These are phyloP conservation scores for Tausonia pullulans DNA, from an alignment of 1,284 basidiomycete genomes.

Conservation along the genomic window DNA sequence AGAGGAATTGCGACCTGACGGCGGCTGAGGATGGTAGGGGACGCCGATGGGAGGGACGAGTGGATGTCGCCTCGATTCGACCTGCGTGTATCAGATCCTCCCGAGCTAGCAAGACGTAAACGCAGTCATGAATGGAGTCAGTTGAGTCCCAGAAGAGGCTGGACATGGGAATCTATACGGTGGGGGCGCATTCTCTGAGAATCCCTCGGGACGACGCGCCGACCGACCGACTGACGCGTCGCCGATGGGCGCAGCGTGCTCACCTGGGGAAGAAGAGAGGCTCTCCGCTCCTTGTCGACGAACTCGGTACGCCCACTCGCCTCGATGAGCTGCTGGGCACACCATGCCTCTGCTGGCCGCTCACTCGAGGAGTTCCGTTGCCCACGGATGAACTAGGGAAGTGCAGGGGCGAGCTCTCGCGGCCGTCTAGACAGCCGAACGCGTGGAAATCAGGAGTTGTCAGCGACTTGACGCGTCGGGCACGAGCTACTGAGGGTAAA, in stretches of 20 bases:
- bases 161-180: slow-evolving; percentile 2
- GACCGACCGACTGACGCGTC: slow-evolving; percentile 41
- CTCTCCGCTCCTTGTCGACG: slow-evolving; percentile 23
- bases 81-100: slow-evolving; percentile 47
- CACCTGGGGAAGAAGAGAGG: slow-evolving; percentile 38
- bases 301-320: slow-evolving; percentile 5
- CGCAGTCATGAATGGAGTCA: neutral
- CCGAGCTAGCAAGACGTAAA: neutral
- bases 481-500: slow-evolving; percentile 1
- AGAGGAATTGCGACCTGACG: slow-evolving; percentile 17
- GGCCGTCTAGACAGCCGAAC: neutral
- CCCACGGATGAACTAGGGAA: slow-evolving; percentile 15
- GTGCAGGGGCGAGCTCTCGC: slow-evolving; percentile 7
- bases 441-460: neutral
- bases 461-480: slow-evolving; percentile 4
- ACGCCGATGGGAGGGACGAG: slow-evolving; percentile 56
- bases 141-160: slow-evolving; percentile 16
- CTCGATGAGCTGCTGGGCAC: slow-evolving; percentile 16
- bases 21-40: slow-evolving; percentile 37
- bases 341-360: slow-evolving; percentile 19
- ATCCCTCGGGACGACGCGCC: slow-evolving; percentile 33
- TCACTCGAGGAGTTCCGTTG: slow-evolving; percentile 12
- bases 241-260: slow-evolving; percentile 37
- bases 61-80: slow-evolving; percentile 74
- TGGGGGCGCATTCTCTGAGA: slow-evolving; percentile 4